Base-by-base conservation (phyloP, 2,329 filamentous ascomycete species). In the Fusarium duplospermum region DNA sequence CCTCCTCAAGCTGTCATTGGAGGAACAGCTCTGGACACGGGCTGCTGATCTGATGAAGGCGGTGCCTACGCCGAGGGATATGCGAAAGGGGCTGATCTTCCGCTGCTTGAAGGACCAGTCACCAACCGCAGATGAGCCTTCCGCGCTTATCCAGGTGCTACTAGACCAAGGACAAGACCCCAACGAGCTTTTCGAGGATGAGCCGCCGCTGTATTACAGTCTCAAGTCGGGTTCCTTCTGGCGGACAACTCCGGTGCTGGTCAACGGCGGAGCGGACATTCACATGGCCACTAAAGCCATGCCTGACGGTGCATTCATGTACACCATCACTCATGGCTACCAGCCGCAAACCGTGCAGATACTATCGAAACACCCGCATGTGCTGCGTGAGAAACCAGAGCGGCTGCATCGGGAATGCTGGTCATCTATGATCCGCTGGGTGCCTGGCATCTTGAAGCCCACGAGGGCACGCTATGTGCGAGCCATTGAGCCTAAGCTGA, bases 281-380 rank as follows among this genome's bases (percentile, higher is more conserved):
- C 45, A 78, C 42, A 76, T 79, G 76, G 14, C 67, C 1, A 79
- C 77, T 13, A 61, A 58, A 27, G 62, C 74, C 5, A 79, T 79
- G 77, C 77, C 77, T 31, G 73, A 79, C 20, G 77, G 77, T 8
- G 77, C 77, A 38, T 76, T 79, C 50, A 79, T 79, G 70, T 79
- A 75, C 66, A 72, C 73, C 13, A 76, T 79, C 66, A 75, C 70
- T 27, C 75, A 77, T 61, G 66, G 71, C 3, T 79, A 78, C 47
- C 77, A 79, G 18, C 70, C 73, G n/a, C 77, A 79, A 54, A 66
- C 76, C 16, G 62, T 78, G 7, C 77, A 79, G 36, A 78, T 79
- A 56, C 64, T 79, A 27, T 65, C 70, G 9, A 78, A 75, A 61
- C 71, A 79, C 59, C 77, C 76, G 10, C n/a, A 76, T 22, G 69